Conservation (phyloP, 2,329 filamentous ascomycete genomes). For the Pseudogymnoascus sp. region DNA sequence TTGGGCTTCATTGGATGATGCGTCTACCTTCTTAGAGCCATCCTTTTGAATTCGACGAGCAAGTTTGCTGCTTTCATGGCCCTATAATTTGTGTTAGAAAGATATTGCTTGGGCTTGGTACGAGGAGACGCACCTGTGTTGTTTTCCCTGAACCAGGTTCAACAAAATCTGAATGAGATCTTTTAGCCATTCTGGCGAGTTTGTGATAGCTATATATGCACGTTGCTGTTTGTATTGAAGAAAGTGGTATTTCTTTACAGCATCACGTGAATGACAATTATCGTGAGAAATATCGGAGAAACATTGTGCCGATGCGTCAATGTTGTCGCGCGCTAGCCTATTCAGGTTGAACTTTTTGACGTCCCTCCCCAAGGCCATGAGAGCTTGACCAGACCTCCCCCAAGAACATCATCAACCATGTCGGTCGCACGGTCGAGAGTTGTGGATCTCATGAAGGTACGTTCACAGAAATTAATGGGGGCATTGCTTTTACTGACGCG, state of each 20-base stretch:
- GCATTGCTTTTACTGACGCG: background rate
- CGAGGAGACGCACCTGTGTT: background rate
- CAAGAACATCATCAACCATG: slow-evolving; percentile 37
- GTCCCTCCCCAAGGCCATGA: slow-evolving; percentile 1
- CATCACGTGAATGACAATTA: slow-evolving; percentile 3
- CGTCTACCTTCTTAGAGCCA: slow-evolving; percentile 17
- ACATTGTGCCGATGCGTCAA: background rate
- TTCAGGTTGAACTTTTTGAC: slow-evolving; percentile 8
- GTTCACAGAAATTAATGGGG: background rate
- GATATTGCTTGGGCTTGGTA: background rate
- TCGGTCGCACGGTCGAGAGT: slow-evolving; percentile 53
- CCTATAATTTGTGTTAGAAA: background rate
- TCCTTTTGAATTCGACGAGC: slow-evolving; percentile 51
- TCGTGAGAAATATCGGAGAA: slow-evolving; percentile 3
- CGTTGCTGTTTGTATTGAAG: background rate
- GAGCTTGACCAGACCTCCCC: slow-evolving; percentile 4
- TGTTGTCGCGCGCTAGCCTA: background rate
- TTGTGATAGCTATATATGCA: background rate
- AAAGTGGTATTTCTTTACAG: background rate
- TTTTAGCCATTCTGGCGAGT: background rate
- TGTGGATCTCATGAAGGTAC: slow-evolving; percentile 71
- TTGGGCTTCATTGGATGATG: background rate
- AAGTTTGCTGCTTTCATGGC: slow-evolving; percentile 34
- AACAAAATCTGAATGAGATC: background rate
- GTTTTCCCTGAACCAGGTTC: background rate